Evolutionary conservation across 73 alveolate genomes (phyloP), one percentile per base, ranked within the genome.

Genomic region (Paramecium pentaurelia): DNA sequence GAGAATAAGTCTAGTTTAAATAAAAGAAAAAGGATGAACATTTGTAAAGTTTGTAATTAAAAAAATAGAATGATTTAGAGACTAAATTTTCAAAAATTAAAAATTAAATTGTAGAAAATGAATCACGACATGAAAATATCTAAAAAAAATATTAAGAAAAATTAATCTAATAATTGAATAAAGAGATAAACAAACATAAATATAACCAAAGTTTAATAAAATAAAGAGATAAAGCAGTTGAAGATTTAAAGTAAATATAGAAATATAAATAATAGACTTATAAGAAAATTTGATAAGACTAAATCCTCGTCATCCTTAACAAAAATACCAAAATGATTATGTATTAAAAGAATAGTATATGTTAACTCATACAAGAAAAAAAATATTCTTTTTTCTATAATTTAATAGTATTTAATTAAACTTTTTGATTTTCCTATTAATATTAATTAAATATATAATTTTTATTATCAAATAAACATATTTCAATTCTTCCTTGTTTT

Each of bases 21-120:
- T 64, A 9, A 34, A 28, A 64, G 22, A 6, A 64, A 14, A 64
- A 64, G 27, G 49, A 28, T 20, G 84, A 64, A 32, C 28, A 64
- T 64, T 32, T 64, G 51, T 28, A 32, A 32, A 64, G 51, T 64
- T 64, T 64, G 47, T 32, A 64, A 32, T 32, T 14, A 64, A 32
- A 64, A 34, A 64, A 64, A 28, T 64, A 64, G 84, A 64, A 64
- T 64, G 47, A 64, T 64, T 64, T 64, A n/a, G 84, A 64, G 45
- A 32, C 28, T 12, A 64, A 64, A 64, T 64, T 64, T 64, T 32
- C 84, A 64, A 64, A 34, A 64, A 28, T 64, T 14, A 64, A 64
- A 34, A 64, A 64, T 64, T 64, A 64, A 64, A 64, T 64, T 28
- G 47, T 4, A 12, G 84, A 64, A 27, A 64, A 64, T 64, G 84